A percentile compares a stretch with the other conserved stretches of the same genome.
Conservation (phyloP, 129 eudicot genomes). For the Centaurea solstitialis region DNA sequence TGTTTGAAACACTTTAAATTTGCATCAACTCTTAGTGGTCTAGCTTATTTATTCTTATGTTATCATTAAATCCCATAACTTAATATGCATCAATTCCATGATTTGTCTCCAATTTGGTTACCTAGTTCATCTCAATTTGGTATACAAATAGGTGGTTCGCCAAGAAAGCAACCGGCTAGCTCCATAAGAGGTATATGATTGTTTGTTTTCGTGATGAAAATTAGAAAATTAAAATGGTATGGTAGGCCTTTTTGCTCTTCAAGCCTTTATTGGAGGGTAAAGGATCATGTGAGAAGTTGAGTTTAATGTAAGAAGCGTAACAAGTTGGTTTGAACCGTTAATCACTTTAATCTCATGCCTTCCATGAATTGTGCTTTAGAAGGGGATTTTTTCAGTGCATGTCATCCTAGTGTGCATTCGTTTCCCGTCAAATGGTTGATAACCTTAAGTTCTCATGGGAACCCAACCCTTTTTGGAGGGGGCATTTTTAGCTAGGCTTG, state of each 20-base stretch:
- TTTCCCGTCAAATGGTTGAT: too few relatives aligned
- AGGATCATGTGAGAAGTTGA: too few relatives aligned
- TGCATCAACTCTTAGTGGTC: neutral
- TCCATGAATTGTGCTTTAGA: too few relatives aligned
- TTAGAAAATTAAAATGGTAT: neutral
- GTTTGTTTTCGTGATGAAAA: neutral
- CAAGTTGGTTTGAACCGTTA: too few relatives aligned
- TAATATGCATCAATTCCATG: neutral
- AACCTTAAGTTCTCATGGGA: too few relatives aligned
- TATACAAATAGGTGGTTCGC: slow-evolving; percentile 11
- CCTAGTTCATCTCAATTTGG: too few relatives aligned
- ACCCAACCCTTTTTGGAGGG: neutral
- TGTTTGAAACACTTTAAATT: neutral
- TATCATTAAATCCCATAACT: neutral
- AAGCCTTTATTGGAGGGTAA: neutral
- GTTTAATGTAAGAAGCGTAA: too few relatives aligned
- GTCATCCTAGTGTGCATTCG: too few relatives aligned
- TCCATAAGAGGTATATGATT: slow-evolving; percentile 14
- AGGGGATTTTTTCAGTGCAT: too few relatives aligned
- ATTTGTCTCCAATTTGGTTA: neutral
- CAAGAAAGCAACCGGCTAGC: slow-evolving; percentile 24
- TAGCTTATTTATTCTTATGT: too few relatives aligned
- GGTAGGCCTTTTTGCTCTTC: neutral
- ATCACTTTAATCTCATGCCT: too few relatives aligned
- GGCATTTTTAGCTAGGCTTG: neutral